Conservation (phyloP, 73 alveolate genomes). For the Symbiodinium pilosum region DNA sequence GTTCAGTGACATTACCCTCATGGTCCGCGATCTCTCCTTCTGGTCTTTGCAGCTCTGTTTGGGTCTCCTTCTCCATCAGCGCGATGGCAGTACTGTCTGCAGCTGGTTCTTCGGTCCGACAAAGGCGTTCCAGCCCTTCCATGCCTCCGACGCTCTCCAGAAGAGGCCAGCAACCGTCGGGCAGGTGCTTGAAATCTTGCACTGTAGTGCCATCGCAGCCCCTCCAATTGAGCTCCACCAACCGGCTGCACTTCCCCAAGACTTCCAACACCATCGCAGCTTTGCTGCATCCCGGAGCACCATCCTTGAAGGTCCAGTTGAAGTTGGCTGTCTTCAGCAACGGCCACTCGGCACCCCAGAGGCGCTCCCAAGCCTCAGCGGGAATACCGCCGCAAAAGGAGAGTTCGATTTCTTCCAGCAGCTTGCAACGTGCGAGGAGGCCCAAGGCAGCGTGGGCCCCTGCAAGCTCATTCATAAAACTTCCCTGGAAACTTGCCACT, state of each 20-base stretch:
- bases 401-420: background rate
- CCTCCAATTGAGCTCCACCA: background rate
- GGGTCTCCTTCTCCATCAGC: background rate
- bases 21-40: background rate
- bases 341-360: background rate
- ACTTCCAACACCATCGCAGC: constrained; percentile 5
- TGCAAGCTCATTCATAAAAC: background rate
- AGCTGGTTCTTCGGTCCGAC: background rate
- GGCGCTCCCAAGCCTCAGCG: constrained; percentile 21
- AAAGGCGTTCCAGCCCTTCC: background rate
- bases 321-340: background rate
- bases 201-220: background rate
- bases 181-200: background rate
- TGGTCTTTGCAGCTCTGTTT: background rate
- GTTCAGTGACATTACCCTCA: background rate
- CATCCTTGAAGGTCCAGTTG: background rate
- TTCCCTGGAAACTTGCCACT: background rate
- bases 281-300: background rate
- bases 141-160: background rate
- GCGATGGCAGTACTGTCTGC: background rate
- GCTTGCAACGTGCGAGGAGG: constrained; percentile 1
- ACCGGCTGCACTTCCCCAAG: background rate
- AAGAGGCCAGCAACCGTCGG: background rate
- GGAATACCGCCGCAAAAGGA: background rate
- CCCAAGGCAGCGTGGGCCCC: background rate